Evolutionary conservation across 208 protist genomes (phyloP), one percentile per base, ranked within the genome.

Genomic region (Leishmania amazonensis): DNA sequence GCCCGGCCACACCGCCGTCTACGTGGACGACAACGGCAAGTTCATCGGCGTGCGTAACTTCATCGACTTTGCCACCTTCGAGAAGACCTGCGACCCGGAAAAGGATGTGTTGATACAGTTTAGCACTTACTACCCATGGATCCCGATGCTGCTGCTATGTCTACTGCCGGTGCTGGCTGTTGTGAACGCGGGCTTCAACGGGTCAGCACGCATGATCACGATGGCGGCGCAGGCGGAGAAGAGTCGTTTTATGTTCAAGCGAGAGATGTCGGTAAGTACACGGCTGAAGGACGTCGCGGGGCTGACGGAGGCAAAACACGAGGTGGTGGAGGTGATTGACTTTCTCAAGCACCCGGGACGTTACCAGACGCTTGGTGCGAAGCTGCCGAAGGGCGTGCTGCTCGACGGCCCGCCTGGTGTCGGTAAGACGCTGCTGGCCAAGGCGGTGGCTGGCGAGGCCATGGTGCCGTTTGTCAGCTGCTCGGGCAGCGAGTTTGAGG

Each of bases 381-480:
- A 98, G 81, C 81, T 99, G 78, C 98, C 98, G 35, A 99, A 99
- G 81, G 98, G 98, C 47, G 90, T 99, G 5, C 89, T 99, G 54
- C 89, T 99, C 15, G 94, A 97, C 76, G 99, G 99, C 38, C 97
- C 97, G 47, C 98, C 99, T 31, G 99, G 99, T 60, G 99, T 99
- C 67, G 67, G 67, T 17, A 72, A 72, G 67, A 72, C 67, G 38
- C 38, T 72, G 40, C 67, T 72, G 67, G 3, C 94, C 31, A 97
- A 96, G 85, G 95, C 94, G 28, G 87, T 97, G 51, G 93, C 94
- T 11, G 95, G 94, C 47, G 92, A 98, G 86, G 93, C 95, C 49
- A 97, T 92, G 70, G 97, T 99, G 38, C 96, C 98, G 13, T 99
- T 99, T 90, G 93, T 99, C 42, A 98, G 97, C 83, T 94, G 90